Percentiles rank a stretch among this genome's conserved stretches.
phyloP scores from a whole-genome alignment of 2,329 filamentous ascomycete species.

The Elsinoe australis region DNA sequence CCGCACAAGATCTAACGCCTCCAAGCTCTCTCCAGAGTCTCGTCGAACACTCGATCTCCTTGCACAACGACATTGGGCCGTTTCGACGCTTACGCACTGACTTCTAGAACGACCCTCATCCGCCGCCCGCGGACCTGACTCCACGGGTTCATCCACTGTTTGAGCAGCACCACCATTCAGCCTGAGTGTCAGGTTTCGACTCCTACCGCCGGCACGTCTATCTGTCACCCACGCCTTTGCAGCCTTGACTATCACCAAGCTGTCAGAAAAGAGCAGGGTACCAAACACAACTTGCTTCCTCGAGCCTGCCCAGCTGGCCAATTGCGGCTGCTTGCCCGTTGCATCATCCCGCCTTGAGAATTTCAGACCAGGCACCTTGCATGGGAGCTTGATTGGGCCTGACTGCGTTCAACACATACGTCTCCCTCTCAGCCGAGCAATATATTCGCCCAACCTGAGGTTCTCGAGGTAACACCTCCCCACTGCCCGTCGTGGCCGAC shows the following conservation, averaged over 20 bases:
- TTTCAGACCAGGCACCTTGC: constrained; percentile 5
- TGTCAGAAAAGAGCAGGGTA: too few relatives aligned
- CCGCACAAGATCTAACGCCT: too few relatives aligned
- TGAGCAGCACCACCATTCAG: neutral
- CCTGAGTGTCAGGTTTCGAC: constrained; percentile 11
- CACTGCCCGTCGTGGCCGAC: constrained; percentile 30
- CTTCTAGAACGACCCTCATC: neutral
- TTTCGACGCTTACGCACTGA: constrained; percentile 5
- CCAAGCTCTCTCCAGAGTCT: too few relatives aligned
- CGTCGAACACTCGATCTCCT: too few relatives aligned
- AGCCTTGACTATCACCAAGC: constrained; percentile 3
- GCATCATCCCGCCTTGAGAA: constrained; percentile 1
- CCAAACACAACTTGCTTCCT: too few relatives aligned
- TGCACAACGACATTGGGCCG: too few relatives aligned
- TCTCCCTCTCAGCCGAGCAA: too few relatives aligned
- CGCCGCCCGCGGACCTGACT: neutral
- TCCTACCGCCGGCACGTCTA: neutral
- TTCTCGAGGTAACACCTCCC: constrained; percentile 17
- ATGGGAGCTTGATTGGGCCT: too few relatives aligned
- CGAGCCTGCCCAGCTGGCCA: constrained; percentile 6
- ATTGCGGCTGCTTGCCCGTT: neutral
- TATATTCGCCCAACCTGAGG: constrained; percentile 6
- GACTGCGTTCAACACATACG: too few relatives aligned
- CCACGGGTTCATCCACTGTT: neutral
- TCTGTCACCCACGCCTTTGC: neutral